Conservation (phyloP, 257 asterid species). For the Lithospermum erythrorhizon region DNA sequence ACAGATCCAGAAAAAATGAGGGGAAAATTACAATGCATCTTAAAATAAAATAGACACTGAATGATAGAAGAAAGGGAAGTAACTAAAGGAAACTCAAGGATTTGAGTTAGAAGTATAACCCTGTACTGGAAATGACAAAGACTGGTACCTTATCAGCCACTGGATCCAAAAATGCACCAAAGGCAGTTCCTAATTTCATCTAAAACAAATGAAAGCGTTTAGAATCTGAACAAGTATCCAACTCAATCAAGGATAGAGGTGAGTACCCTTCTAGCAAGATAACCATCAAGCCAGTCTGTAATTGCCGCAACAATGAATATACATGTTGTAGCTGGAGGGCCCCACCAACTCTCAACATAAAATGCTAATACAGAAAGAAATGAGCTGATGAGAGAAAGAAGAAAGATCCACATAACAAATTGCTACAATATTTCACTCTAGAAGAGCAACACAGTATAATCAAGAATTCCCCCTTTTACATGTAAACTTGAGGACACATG, state of each 20-base stretch:
- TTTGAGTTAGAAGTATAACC: too few relatives aligned
- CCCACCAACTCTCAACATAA: constrained; percentile 90
- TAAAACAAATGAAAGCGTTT: constrained; percentile 24
- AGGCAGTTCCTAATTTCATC: constrained; percentile 89
- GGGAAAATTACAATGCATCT: background rate
- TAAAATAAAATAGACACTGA: background rate
- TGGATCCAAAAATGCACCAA: constrained; percentile 98
- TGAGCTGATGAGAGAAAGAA: background rate
- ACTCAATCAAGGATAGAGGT: constrained; percentile 9
- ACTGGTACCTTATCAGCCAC: constrained; percentile 90
- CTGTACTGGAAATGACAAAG: background rate
- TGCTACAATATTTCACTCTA: background rate
- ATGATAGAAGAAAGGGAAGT: background rate
- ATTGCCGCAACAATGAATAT: constrained; percentile 78
- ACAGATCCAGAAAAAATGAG: constrained; percentile 12
- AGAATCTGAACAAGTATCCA: constrained; percentile 2
- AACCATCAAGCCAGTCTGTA: constrained; percentile 99
- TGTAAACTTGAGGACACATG: background rate
- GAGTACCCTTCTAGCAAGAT: constrained; percentile 86
- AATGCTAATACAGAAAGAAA: constrained; percentile 42
- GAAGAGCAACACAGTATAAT: background rate
- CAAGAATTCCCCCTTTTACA: background rate
- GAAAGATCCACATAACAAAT: background rate
- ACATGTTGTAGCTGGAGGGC: constrained; percentile 69
- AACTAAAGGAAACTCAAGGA: background rate